Base-by-base conservation (phyloP, 208 protist genomes). In the Tetramitus jugosus region DNA sequence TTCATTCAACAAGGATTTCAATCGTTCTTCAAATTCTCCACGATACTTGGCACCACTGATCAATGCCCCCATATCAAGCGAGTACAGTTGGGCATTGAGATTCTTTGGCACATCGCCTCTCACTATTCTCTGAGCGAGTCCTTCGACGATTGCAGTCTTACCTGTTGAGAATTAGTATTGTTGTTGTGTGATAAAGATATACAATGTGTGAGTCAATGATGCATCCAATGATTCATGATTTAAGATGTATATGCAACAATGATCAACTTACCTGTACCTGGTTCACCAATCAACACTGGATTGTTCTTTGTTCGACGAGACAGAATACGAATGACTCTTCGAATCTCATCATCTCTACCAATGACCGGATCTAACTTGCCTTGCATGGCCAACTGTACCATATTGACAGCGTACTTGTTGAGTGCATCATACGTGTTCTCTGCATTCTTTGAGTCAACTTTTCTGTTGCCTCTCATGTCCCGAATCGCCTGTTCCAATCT, bases 241-340 rank as follows among this genome's bases (percentile, higher is more conserved):
- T n/a, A n/a, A n/a, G n/a, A n/a, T n/a, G n/a, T n/a, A n/a, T n/a
- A n/a, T n/a, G n/a, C n/a, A n/a, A n/a, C n/a, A n/a, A n/a, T n/a
- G n/a, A n/a, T n/a, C n/a, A n/a, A n/a, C n/a, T n/a, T n/a, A 29
- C 91, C 92, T 43, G 95, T 91, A 64, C 93, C 93, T n/a, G 95
- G 92, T 82, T 96, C 92, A 76, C 97, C 97, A 71, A 99, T 97
- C n/a, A 99, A 90, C 2, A 99, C 94, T 29, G 98, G 98, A 84
- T 99, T 99, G 92, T 99, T 99, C 88, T 99, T 99, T 29, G 97
- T 99, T 76, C 98, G 91, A n/a, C 97, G 87, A 45, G 90, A 91
- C 33, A 97, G 84, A 13, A 97, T 92, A 84, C 97, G 91, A 76
- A 99, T 97, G 8, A 95, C 91, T 53, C 97, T 87, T 14, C 96